These are phyloP conservation scores for Kingdonia uniflora DNA, from an alignment of 164 flowering plant genomes.

Conservation along the genomic window DNA sequence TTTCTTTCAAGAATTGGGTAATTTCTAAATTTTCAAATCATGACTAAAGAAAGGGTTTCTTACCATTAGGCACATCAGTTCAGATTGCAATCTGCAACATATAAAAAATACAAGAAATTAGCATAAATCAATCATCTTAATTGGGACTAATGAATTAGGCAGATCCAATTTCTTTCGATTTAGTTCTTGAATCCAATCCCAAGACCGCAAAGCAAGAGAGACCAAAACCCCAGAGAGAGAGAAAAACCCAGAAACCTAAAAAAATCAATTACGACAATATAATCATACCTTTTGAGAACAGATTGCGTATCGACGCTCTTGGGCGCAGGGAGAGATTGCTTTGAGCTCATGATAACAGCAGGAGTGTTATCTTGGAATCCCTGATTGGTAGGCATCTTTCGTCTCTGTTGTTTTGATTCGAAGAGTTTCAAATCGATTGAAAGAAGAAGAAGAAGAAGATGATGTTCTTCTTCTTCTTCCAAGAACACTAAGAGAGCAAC, in stretches of 20 bases:
- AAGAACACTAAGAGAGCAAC: neutral
- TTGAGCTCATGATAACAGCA: constrained; percentile 6
- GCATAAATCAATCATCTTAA: too few species aligned
- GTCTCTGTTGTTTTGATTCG: neutral
- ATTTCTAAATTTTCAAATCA: neutral
- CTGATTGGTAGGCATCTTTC: constrained; percentile 8
- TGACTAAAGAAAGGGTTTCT: neutral
- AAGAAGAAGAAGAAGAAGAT: too few species aligned
- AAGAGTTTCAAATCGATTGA: too few species aligned
- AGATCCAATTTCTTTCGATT: too few species aligned
- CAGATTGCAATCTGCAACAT: constrained; percentile 10
- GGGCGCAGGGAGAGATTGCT: constrained; percentile 8
- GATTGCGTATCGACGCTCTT: constrained; percentile 23
- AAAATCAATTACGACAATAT: neutral
- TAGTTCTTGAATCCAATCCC: too few species aligned
- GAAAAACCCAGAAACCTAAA: neutral
- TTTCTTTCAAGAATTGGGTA: neutral
- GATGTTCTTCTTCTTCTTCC: constrained; percentile 2
- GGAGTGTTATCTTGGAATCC: constrained; percentile 7
- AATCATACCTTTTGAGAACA: constrained; percentile 22
- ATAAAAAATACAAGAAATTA: neutral
- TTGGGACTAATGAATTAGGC: too few species aligned
- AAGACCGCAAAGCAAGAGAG: neutral
- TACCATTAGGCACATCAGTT: constrained; percentile 13
- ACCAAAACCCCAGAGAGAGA: neutral